These are phyloP conservation scores for Coniosporium apollinis DNA, from an alignment of 495 filamentous ascomycete species.

Conservation along the genomic window DNA sequence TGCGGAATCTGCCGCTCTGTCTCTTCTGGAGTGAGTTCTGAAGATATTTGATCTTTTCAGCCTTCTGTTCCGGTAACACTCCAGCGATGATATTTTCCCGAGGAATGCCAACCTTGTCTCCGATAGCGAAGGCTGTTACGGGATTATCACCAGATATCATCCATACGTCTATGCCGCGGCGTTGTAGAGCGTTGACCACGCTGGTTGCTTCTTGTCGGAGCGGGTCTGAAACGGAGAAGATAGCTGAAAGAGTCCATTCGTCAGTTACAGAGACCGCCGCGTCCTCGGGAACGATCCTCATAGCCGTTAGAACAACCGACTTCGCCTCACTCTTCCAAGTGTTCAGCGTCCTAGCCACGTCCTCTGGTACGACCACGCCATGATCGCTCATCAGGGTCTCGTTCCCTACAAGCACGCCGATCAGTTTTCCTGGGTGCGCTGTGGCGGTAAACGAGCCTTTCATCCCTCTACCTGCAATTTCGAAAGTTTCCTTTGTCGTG, in stretches of 20 bases:
- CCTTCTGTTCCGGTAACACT: slow-evolving; percentile 73
- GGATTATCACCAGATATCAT: slow-evolving; percentile 86
- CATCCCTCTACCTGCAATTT: slow-evolving; percentile 71
- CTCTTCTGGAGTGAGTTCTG: slow-evolving; percentile 33
- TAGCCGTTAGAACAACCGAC: slow-evolving; percentile 19
- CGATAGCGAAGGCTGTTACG: slow-evolving; percentile 52
- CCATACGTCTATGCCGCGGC: slow-evolving; percentile 54
- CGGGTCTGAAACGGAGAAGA: slow-evolving; percentile 38
- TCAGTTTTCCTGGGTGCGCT: slow-evolving; percentile 5
- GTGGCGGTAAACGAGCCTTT: slow-evolving; percentile 44
- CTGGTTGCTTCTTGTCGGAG: slow-evolving; percentile 56
- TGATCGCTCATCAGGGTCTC: slow-evolving; percentile 46
- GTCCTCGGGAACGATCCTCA: not conserved
- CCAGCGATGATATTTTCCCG: slow-evolving; percentile 65
- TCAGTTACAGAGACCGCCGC: not conserved
- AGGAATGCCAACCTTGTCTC: slow-evolving; percentile 57
- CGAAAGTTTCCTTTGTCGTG: slow-evolving; percentile 38
- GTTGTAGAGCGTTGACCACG: slow-evolving; percentile 51
- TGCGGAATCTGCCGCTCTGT: not conserved
- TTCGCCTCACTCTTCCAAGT: slow-evolving; percentile 20
- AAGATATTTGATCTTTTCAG: slow-evolving; percentile 62
- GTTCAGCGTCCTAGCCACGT: slow-evolving; percentile 7
- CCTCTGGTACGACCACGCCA: slow-evolving; percentile 8
- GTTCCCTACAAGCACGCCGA: slow-evolving; percentile 69
- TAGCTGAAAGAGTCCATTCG: slow-evolving; percentile 14